These are phyloP conservation scores for Boehmeria nivea DNA, from an alignment of 306 rosid genomes.

Conservation along the genomic window DNA sequence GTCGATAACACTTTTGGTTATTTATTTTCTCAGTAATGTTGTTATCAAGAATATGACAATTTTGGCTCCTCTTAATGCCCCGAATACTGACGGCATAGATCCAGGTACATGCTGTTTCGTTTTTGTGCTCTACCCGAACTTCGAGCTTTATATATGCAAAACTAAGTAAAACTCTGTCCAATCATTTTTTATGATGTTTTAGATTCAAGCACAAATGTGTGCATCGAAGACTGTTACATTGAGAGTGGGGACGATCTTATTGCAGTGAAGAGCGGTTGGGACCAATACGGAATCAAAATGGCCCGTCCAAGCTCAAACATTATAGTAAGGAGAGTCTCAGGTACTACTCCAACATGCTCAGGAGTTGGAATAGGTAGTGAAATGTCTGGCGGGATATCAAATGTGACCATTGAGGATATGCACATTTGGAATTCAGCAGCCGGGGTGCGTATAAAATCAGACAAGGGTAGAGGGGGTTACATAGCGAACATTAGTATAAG, in stretches of 20 bases:
- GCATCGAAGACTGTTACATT: constrained; percentile 89
- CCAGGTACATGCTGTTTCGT: constrained; percentile 57
- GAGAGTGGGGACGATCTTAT: constrained; percentile 97
- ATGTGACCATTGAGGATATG: constrained; percentile 63
- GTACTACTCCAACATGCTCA: constrained; percentile 94
- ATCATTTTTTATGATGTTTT: constrained; percentile 17
- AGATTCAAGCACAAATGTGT: constrained; percentile 81
- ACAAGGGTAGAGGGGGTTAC: constrained; percentile 86
- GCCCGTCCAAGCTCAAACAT: constrained; percentile 73
- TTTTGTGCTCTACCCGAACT: neutral
- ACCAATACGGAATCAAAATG: constrained; percentile 76
- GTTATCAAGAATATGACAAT: constrained; percentile 90
- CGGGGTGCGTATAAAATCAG: constrained; percentile 79
- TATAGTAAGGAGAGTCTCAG: constrained; percentile 74
- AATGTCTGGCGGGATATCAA: constrained; percentile 93
- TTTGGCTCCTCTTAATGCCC: constrained; percentile 93
- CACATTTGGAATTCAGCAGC: constrained; percentile 89
- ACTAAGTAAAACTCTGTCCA: neutral
- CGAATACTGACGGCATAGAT: constrained; percentile 92
- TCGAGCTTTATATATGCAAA: neutral
- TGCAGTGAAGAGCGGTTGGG: constrained; percentile 98
- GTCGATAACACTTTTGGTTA: constrained; percentile 6
- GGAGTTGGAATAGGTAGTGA: constrained; percentile 97
- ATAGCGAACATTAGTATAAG: constrained; percentile 52
- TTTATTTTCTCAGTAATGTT: constrained; percentile 57